Base-by-base conservation (phyloP, 225 moss, liverwort and hornwort species). In the Takakia lepidozioides region DNA sequence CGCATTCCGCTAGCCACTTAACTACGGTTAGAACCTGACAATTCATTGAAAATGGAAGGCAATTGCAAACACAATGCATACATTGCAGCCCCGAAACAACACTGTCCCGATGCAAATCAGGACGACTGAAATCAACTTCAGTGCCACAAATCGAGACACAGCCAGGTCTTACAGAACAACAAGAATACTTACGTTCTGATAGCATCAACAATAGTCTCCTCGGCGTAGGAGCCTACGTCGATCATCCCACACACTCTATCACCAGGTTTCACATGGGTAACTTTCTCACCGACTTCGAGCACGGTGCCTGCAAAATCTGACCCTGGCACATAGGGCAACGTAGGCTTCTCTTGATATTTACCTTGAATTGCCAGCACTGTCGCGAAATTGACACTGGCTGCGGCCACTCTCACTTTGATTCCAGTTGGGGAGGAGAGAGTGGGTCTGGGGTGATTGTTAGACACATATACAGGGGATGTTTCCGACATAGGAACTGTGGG, bases 261-360 rank as follows among this genome's bases (percentile, higher is more conserved):
- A 22, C 98, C 98, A 3, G 74, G 66, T 62, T 79, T 72, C 43
- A 98, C 61, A 19, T 49, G 55, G 25, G 57, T 72, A 50, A 91
- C 98, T 19, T 38, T 43, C 15, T 66, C 55, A 19, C 91, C 98
- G 15, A 81, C 73, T 56, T 78, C 83, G 0, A 70, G 38, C 49
- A 98, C 98, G 5, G 60, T 74, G 25, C 98, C 98, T 1, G 98
- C 77, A 46, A 80, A 91, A 58, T 98, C 98, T 10, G 68, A 73
- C 1, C 98, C 98, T 0, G 91, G 98, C 7, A 91, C 57, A 19
- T 69, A 87, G 11, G 98, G 98, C 78, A 91, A 46, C 34, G 56
- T 5, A n/a, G 91, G 64, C 41, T 70, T 98, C 63, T 98, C 98
- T 48, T 98, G 98, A 56, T 98, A 98, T 24, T 78, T 80, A 26